These are phyloP conservation scores for Helicostylum pulchrum DNA, from an alignment of 192 early-diverging fungal species.

Conservation along the genomic window DNA sequence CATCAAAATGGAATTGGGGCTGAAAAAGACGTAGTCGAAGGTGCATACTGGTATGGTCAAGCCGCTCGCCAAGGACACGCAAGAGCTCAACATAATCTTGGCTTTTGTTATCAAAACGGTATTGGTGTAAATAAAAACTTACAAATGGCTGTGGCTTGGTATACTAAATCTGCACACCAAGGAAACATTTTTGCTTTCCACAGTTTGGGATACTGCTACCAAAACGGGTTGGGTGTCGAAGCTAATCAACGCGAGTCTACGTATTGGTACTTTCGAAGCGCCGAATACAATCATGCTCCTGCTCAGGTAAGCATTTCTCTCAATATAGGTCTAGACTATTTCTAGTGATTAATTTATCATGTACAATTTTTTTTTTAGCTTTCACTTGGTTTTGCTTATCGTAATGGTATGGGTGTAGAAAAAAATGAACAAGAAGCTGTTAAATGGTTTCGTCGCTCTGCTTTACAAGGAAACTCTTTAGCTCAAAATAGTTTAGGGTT, in stretches of 20 bases:
- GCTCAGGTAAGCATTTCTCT: slow-evolving; percentile 30
- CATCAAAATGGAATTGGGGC: slow-evolving; percentile 62
- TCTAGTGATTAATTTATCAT: too few relatives aligned
- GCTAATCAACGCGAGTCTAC: slow-evolving; percentile 51
- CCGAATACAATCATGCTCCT: slow-evolving; percentile 52
- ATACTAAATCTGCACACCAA: slow-evolving; percentile 43
- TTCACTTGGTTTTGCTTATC: slow-evolving; percentile 57
- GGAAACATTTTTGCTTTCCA: slow-evolving; percentile 59
- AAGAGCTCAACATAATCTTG: slow-evolving; percentile 61
- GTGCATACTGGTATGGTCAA: slow-evolving; percentile 56
- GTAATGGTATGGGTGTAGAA: slow-evolving; percentile 54
- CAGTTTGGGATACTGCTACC: slow-evolving; percentile 56
- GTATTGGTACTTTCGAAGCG: slow-evolving; percentile 53
- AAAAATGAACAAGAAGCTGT: slow-evolving; percentile 49
- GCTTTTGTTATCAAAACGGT: slow-evolving; percentile 86
- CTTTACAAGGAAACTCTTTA: slow-evolving; percentile 49
- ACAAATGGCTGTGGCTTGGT: slow-evolving; percentile 50
- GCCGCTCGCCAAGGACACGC: slow-evolving; percentile 60
- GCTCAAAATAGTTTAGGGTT: slow-evolving; percentile 73
- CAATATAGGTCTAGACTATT: too few relatives aligned
- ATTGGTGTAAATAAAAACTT: slow-evolving; percentile 64
- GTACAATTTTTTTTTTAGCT: slow-evolving; percentile 17
- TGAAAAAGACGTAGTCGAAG: slow-evolving; percentile 43
- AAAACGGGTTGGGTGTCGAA: slow-evolving; percentile 55
- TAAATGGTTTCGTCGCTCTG: slow-evolving; percentile 53